Percentiles rank a stretch among this genome's conserved stretches.
These are phyloP conservation scores for Yarrowia sp. DNA, from an alignment of 805 yeast species.

Conservation along the genomic window DNA sequence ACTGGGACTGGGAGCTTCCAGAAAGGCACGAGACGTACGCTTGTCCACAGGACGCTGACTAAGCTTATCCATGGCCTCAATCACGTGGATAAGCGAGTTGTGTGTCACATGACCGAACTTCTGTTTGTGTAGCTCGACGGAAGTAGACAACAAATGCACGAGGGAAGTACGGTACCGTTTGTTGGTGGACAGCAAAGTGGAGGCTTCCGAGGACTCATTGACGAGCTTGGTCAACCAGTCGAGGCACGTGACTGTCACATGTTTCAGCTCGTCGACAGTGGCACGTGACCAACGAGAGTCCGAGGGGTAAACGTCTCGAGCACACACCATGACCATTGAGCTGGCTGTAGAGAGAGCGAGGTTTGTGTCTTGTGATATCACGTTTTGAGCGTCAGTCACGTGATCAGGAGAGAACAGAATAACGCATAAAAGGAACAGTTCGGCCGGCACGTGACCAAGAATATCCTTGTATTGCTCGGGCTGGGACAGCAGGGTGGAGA, in stretches of 20 bases:
- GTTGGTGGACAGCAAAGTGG: slow-evolving; percentile 10
- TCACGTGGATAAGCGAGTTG: slow-evolving; percentile 17
- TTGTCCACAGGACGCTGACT: slow-evolving; percentile 18
- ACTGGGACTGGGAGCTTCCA: slow-evolving; percentile 9
- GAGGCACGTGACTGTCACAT: slow-evolving; percentile 17
- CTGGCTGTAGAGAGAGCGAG: slow-evolving; percentile 19
- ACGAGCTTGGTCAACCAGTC: slow-evolving; percentile 14
- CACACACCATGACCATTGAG: slow-evolving; percentile 21
- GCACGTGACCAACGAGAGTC: slow-evolving; percentile 21
- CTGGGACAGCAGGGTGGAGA: not conserved
- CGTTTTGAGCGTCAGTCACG: not conserved
- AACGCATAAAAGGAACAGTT: slow-evolving; percentile 16
- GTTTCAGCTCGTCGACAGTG: slow-evolving; percentile 1
- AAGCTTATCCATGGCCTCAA: slow-evolving; percentile 21
- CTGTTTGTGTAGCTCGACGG: slow-evolving; percentile 5
- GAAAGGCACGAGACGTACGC: slow-evolving; percentile 22
- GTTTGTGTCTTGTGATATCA: not conserved
- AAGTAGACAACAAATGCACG: slow-evolving; percentile 12
- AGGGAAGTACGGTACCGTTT: slow-evolving; percentile 29
- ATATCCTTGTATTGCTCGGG: not conserved
- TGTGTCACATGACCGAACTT: slow-evolving; percentile 29
- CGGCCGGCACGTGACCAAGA: not conserved
- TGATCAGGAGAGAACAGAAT: not conserved
- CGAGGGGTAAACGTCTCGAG: slow-evolving; percentile 6
- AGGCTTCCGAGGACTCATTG: not conserved